Conservation (phyloP, 2,329 filamentous ascomycete species). For the Pseudofabraea citricarpa region DNA sequence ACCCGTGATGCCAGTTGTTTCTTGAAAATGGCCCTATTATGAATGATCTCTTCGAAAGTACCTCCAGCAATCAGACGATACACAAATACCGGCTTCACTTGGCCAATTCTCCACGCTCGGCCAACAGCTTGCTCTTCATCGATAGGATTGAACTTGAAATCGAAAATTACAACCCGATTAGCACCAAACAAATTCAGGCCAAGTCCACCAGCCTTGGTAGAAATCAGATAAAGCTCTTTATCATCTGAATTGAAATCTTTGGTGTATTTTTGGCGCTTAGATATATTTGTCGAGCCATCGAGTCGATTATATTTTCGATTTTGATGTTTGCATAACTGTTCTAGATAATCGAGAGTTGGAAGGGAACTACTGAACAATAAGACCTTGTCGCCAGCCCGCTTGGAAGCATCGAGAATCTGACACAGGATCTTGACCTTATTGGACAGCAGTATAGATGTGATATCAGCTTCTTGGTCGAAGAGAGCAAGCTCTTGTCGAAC, state of each 20-base stretch:
- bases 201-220: slow-evolving; percentile 74
- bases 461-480: slow-evolving; percentile 27
- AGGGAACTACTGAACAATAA: slow-evolving; percentile 77
- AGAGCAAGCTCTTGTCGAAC: slow-evolving; percentile 31
- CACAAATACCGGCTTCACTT: slow-evolving; percentile 74
- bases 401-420: slow-evolving; percentile 63
- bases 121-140: slow-evolving; percentile 85
- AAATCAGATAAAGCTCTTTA: slow-evolving; percentile 69
- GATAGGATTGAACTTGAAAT: slow-evolving; percentile 76
- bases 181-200: slow-evolving; percentile 82
- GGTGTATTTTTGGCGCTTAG: slow-evolving; percentile 54
- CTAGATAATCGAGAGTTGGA: slow-evolving; percentile 64
- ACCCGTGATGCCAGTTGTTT: slow-evolving; percentile 73
- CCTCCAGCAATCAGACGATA: slow-evolving; percentile 77
- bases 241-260: slow-evolving; percentile 62
- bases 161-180: slow-evolving; percentile 82
- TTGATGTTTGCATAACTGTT: slow-evolving; percentile 46
- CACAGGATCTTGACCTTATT: slow-evolving; percentile 65
- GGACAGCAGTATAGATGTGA: slow-evolving; percentile 49
- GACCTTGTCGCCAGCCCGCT: slow-evolving; percentile 62
- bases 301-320: slow-evolving; percentile 51
- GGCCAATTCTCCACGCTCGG: slow-evolving; percentile 79
- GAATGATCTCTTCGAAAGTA: slow-evolving; percentile 71
- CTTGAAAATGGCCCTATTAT: slow-evolving; percentile 77
- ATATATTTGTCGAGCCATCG: slow-evolving; percentile 58